Percentiles rank a stretch among this genome's conserved stretches.
These are phyloP conservation scores for Agarophyton chilense DNA, from an alignment of 23 red algal genomes.

Conservation along the genomic window DNA sequence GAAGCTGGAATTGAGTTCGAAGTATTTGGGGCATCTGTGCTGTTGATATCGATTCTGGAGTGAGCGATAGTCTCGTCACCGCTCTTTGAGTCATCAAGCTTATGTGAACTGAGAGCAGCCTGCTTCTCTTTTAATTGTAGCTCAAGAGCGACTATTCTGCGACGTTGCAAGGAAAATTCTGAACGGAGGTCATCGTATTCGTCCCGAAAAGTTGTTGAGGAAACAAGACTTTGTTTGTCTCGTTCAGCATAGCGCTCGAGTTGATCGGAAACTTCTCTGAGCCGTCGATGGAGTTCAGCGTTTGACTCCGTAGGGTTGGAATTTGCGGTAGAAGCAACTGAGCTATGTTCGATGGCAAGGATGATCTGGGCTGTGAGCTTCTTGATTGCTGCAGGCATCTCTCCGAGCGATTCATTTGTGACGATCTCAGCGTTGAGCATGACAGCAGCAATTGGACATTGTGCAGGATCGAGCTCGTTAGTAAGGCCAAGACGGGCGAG, in stretches of 20 bases:
- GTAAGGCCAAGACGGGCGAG: conserved; percentile 49
- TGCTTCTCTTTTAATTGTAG: conserved; percentile 48
- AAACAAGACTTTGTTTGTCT: conserved; percentile 39
- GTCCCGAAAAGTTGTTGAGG: conserved; percentile 54
- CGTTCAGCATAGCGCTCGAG: conserved; percentile 68
- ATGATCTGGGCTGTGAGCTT: conserved; percentile 63
- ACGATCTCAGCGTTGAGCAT: conserved; percentile 63
- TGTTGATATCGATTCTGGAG: conserved; percentile 28
- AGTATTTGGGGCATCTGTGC: conserved; percentile 3
- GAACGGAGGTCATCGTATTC: conserved; percentile 67
- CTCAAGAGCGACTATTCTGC: conserved; percentile 62
- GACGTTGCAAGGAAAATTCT: conserved; percentile 25
- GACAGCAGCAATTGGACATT: conserved; percentile 62
- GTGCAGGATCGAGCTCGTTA: conserved; percentile 33
- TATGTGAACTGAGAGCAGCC: conserved; percentile 13
- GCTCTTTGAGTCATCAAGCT: conserved; percentile 14
- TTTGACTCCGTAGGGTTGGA: not conserved
- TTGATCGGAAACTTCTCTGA: conserved; percentile 72
- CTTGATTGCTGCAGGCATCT: conserved; percentile 66
- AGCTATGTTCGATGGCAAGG: conserved; percentile 27
- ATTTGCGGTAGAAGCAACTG: not conserved
- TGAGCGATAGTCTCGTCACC: conserved; percentile 28
- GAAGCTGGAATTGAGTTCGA: not conserved
- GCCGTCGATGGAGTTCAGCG: conserved; percentile 54
- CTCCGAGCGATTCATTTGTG: conserved; percentile 61